Percentiles rank a stretch among this genome's conserved stretches.
Evolutionary conservation across 768 basidiomycete species (phyloP).

Genomic region (Lentinula edodes): DNA sequence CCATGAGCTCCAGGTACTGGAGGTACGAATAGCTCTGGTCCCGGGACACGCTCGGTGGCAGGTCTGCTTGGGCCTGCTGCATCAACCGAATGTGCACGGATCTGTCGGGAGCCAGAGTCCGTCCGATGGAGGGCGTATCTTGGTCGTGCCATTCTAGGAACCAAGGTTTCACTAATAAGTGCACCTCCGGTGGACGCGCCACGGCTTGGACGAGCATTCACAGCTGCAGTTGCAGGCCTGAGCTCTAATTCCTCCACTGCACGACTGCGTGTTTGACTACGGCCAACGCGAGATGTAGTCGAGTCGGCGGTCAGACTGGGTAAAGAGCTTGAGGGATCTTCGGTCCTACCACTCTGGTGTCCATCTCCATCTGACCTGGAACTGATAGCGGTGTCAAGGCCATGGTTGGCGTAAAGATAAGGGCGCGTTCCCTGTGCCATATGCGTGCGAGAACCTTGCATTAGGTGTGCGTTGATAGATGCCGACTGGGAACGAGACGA

Average conservation of each 20-base stretch:
- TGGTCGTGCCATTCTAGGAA: not conserved
- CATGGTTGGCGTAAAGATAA: not conserved
- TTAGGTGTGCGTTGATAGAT: not conserved
- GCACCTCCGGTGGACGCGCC: not conserved
- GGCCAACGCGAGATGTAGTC: not conserved
- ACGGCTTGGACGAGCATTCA: not conserved
- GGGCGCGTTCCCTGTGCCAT: not conserved
- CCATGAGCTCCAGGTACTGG: not conserved
- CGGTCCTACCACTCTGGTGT: not conserved
- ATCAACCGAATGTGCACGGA: not conserved
- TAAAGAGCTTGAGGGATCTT: not conserved
- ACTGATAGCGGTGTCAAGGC: not conserved
- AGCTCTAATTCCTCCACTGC: not conserved
- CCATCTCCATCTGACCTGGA: not conserved
- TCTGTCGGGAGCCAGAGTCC: not conserved
- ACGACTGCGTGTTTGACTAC: not conserved
- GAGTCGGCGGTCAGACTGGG: not conserved
- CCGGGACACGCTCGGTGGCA: not conserved
- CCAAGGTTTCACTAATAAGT: not conserved
- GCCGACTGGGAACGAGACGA: not conserved
- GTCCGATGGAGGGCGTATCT: not conserved
- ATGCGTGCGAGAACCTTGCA: not conserved
- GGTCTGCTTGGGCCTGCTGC: not conserved
- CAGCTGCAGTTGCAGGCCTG: not conserved
- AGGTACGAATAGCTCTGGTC: not conserved